phyloP scores from a whole-genome alignment of 495 filamentous ascomycete species.

The Tuber borchii region DNA sequence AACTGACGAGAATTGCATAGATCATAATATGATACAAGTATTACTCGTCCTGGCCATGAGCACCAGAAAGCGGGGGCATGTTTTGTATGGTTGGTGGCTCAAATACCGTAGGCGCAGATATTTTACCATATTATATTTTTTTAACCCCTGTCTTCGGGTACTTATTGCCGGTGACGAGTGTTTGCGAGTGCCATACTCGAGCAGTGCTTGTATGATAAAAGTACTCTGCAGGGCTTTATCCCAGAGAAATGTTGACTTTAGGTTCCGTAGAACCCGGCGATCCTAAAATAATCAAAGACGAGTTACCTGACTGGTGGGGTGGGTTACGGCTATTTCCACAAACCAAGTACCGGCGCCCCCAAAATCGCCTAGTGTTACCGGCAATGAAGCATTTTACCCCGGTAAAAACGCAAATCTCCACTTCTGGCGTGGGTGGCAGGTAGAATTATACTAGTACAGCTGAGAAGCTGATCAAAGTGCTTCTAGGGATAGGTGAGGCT shows the following conservation, averaged over 20 bases:
- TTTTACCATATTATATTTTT: too few species aligned
- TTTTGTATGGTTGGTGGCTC: too few species aligned
- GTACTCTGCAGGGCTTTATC: not conserved
- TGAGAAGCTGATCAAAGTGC: not conserved
- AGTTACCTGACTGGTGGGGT: not conserved
- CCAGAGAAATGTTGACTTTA: not conserved
- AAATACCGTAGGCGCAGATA: too few species aligned
- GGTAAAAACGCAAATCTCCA: not conserved
- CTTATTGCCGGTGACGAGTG: too few species aligned
- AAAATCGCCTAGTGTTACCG: not conserved
- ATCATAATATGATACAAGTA: not conserved
- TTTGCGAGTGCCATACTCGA: too few species aligned
- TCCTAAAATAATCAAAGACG: not conserved
- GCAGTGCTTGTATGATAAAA: not conserved
- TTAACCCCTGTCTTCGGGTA: too few species aligned
- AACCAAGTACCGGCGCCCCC: not conserved
- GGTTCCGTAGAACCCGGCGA: not conserved
- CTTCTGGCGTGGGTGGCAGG: not conserved
- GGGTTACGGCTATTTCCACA: not conserved
- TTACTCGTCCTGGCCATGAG: not conserved
- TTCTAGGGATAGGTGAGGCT: not conserved
- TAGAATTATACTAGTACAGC: not conserved
- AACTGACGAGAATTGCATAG: not conserved
- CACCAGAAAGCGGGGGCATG: too few species aligned
- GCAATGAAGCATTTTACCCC: not conserved